Conservation (phyloP, 371 early-diverging fungal species). For the Lichtheimia ornata region DNA sequence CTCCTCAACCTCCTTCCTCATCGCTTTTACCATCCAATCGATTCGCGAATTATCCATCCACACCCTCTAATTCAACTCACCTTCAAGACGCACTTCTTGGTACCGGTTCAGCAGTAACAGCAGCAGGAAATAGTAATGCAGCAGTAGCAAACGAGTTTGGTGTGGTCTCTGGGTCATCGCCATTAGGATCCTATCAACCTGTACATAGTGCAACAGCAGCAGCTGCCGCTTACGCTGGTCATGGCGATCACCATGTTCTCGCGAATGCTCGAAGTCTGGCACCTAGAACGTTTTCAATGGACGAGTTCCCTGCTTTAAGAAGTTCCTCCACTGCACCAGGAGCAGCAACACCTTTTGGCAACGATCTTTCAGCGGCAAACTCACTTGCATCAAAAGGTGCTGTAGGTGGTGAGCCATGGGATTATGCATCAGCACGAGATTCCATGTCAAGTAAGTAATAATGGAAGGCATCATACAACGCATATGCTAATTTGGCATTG, state of each 20-base stretch:
- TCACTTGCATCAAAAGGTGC: slow-evolving; percentile 22
- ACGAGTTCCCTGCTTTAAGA: slow-evolving; percentile 52
- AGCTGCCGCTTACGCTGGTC: slow-evolving; percentile 7
- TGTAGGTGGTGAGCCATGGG: slow-evolving; percentile 31
- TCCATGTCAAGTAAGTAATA: slow-evolving; percentile 12
- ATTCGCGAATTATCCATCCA: slow-evolving; percentile 47
- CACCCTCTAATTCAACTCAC: slow-evolving; percentile 30
- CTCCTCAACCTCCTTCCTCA: slow-evolving; percentile 22
- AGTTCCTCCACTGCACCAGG: slow-evolving; percentile 17
- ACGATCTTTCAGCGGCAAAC: slow-evolving; percentile 26
- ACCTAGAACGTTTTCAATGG: slow-evolving; percentile 52
- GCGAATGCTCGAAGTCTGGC: slow-evolving; percentile 32
- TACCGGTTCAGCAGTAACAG: slow-evolving; percentile 10
- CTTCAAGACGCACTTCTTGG: slow-evolving; percentile 28
- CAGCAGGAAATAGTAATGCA: slow-evolving; percentile 8
- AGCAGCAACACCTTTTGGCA: slow-evolving; percentile 33
- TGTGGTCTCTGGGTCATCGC: slow-evolving; percentile 19
- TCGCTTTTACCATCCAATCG: slow-evolving; percentile 29
- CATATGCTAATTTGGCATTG: neutral
- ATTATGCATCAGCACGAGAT: slow-evolving; percentile 38
- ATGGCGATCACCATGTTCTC: slow-evolving; percentile 17
- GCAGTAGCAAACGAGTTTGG: slow-evolving; percentile 17
- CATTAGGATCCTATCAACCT: slow-evolving; percentile 22
- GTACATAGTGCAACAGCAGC: slow-evolving; percentile 15
- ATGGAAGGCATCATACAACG: neutral